Evolutionary conservation across 257 asterid genomes (phyloP).

Genomic region (Nicotiana otophora): DNA sequence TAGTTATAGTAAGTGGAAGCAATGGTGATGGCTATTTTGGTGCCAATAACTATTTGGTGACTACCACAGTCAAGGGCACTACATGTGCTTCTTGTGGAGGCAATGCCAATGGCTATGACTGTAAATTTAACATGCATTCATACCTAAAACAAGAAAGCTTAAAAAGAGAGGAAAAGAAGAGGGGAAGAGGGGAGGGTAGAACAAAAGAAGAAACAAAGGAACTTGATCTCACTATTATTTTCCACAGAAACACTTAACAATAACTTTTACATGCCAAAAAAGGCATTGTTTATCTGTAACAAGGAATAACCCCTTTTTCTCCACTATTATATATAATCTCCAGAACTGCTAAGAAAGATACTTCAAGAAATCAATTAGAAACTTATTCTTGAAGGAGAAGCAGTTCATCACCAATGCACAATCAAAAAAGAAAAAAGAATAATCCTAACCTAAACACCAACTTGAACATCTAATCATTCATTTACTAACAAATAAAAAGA

Average conservation of each 20-base stretch:
- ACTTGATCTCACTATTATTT: not conserved
- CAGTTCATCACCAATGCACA: not conserved
- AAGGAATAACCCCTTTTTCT: not conserved
- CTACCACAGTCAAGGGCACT: not conserved
- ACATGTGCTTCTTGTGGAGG: not conserved
- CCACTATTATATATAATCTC: not conserved
- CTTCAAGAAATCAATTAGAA: constrained; percentile 12
- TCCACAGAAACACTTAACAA: not conserved
- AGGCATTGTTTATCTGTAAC: not conserved
- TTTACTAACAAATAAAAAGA: not conserved
- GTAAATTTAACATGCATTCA: not conserved
- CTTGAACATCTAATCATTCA: constrained; percentile 4
- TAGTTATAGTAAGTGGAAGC: not conserved
- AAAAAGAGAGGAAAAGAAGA: not conserved
- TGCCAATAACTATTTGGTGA: not conserved
- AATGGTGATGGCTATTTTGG: not conserved
- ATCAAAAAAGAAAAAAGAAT: not conserved
- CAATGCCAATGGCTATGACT: not conserved
- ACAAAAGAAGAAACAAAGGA: not conserved
- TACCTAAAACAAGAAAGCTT: not conserved
- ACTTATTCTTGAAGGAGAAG: constrained; percentile 17
- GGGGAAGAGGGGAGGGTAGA: not conserved
- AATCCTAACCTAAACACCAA: not conserved
- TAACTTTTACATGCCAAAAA: not conserved
- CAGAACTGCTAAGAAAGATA: not conserved